phyloP scores from a whole-genome alignment of 352 stramenopile genomes.

The Phytopythium helicoides region DNA sequence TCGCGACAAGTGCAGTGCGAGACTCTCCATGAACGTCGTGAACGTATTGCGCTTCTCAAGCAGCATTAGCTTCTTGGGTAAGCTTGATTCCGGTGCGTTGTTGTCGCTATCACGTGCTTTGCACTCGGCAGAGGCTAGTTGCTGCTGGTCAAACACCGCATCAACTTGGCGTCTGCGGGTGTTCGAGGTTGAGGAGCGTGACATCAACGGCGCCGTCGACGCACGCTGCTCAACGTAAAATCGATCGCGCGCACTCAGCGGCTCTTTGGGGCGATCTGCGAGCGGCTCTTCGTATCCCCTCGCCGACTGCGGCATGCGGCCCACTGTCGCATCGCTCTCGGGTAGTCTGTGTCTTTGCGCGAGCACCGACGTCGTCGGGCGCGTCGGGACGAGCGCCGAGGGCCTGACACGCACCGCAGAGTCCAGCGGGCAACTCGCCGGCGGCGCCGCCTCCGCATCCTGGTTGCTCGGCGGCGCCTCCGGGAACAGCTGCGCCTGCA shows the following conservation, averaged over 20 bases:
- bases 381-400: slow-evolving; percentile 37
- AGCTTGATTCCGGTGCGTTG: background rate
- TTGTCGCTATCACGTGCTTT: background rate
- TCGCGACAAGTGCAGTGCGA: slow-evolving; percentile 40
- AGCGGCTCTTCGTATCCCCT: slow-evolving; percentile 5
- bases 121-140: background rate
- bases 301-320: slow-evolving; percentile 15
- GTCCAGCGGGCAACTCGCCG: background rate
- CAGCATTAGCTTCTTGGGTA: slow-evolving; percentile 12
- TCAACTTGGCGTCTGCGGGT: background rate
- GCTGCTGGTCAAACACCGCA: background rate
- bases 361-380: slow-evolving; percentile 36
- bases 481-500: slow-evolving; percentile 49
- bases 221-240: slow-evolving; percentile 61
- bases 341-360: slow-evolving; percentile 9
- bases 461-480: slow-evolving; percentile 15
- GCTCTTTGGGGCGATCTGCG: slow-evolving; percentile 22
- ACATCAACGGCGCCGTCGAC: slow-evolving; percentile 28
- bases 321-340: no score
- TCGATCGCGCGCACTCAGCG: slow-evolving; percentile 53
- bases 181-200: background rate
- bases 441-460: background rate
- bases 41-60: slow-evolving; percentile 43
- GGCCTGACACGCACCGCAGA: background rate
- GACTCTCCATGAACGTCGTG: slow-evolving; percentile 58